Evolutionary conservation across 169 alveolate species (phyloP).

Genomic region (Prorocentrum cordatum): DNA sequence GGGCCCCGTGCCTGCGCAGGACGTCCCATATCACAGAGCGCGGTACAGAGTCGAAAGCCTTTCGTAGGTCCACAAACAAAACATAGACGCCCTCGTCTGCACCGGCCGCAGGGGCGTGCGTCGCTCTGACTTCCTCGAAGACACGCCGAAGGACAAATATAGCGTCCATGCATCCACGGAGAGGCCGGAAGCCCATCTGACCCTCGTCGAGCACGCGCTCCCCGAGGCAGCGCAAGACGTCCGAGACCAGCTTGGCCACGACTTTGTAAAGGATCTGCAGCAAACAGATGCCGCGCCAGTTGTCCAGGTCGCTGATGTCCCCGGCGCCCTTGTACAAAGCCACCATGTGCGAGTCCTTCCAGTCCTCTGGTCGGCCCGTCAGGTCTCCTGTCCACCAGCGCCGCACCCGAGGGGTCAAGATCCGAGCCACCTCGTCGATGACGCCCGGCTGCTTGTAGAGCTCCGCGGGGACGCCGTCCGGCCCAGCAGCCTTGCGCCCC

Average conservation of each 20-base stretch:
- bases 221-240: not conserved
- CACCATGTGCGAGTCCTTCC: not conserved
- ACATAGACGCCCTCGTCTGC: not conserved
- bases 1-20: not conserved
- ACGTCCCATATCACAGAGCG: not conserved
- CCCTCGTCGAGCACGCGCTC: not conserved
- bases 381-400: not conserved
- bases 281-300: not conserved
- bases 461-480: not conserved
- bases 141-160: not conserved
- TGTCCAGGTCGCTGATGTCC: not conserved
- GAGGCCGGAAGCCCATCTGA: not conserved
- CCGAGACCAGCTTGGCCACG: not conserved
- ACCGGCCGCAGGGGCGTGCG: not conserved
- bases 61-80: not conserved
- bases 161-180: not conserved
- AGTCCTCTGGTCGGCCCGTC: not conserved
- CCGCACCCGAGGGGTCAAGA: not conserved
- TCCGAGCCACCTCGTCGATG: not conserved
- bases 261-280: not conserved
- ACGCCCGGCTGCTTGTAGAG: not conserved
- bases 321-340: not conserved
- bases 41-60: not conserved
- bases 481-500: not conserved
- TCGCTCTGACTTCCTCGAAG: not conserved